These are phyloP conservation scores for Umbelopsis sp. DNA, from an alignment of 371 early-diverging fungal species.

Conservation along the genomic window DNA sequence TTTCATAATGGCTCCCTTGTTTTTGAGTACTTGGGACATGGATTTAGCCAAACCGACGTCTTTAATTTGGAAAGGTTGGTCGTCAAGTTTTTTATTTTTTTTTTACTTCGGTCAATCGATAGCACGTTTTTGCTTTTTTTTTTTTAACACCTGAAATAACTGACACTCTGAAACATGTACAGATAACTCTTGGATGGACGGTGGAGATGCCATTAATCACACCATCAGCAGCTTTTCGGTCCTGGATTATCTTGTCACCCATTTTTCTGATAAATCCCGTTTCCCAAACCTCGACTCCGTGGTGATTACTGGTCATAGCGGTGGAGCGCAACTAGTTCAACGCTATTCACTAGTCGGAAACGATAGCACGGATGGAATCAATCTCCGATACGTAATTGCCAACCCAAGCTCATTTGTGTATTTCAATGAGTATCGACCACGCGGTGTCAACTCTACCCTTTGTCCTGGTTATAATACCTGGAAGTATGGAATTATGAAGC, in stretches of 20 bases:
- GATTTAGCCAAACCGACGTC: constrained; percentile 1
- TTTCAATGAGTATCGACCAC: not conserved
- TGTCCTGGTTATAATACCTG: constrained; percentile 10
- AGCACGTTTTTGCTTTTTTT: not conserved
- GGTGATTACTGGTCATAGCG: constrained; percentile 7
- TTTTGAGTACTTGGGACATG: not conserved
- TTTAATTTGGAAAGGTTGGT: constrained; percentile 17
- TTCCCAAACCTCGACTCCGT: not conserved
- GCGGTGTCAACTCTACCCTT: not conserved
- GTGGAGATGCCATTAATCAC: not conserved
- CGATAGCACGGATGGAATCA: not conserved
- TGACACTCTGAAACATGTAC: not conserved
- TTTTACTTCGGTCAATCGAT: not conserved
- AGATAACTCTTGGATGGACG: constrained; percentile 17
- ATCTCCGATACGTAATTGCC: constrained; percentile 3
- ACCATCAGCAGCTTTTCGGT: constrained; percentile 8
- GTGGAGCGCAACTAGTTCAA: constrained; percentile 14
- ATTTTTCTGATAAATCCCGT: constrained; percentile 9
- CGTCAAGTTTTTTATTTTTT: no score
- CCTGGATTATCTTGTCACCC: not conserved
- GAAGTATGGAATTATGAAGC: not conserved
- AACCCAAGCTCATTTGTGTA: constrained; percentile 8
- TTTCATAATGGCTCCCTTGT: constrained; percentile 7
- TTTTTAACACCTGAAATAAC: not conserved
- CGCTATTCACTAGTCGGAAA: constrained; percentile 17